Conservation (phyloP, 148 eudicot genomes). For the Rhododendron griersonianum region DNA sequence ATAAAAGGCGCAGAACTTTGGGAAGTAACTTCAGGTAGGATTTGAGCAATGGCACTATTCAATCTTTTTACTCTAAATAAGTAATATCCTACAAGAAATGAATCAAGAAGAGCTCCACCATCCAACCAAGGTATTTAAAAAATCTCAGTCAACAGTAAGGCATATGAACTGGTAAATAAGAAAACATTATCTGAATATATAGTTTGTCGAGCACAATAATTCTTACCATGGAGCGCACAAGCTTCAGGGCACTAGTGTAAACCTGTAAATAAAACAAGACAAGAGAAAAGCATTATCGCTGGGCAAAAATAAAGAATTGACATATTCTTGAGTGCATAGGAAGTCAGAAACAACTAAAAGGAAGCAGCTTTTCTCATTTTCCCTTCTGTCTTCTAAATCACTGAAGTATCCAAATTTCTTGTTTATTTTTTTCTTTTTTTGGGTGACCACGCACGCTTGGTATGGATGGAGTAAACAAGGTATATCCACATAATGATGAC, state of each 20-base stretch:
- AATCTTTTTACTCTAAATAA: no score
- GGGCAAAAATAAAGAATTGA: background rate
- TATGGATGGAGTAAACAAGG: background rate
- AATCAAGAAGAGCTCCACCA: background rate
- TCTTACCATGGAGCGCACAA: slow-evolving; percentile 94
- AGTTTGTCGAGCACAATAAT: background rate
- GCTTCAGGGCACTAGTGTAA: slow-evolving; percentile 91
- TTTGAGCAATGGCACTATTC: background rate
- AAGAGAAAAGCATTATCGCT: background rate
- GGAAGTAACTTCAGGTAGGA: background rate
- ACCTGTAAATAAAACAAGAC: slow-evolving; percentile 46
- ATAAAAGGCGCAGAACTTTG: background rate
- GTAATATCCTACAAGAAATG: no score
- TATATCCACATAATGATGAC: background rate
- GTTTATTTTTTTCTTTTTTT: background rate
- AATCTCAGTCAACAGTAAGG: background rate
- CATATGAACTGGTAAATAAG: background rate
- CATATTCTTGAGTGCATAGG: background rate
- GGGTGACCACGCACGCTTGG: background rate
- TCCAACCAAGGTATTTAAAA: background rate
- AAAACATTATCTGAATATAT: background rate
- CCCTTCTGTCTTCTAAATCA: background rate
- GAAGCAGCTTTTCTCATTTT: background rate
- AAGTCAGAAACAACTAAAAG: background rate
- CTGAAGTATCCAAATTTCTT: background rate